phyloP scores from a whole-genome alignment of 164 flowering plant genomes.

The Kalanchoe fedtschenkoi region DNA sequence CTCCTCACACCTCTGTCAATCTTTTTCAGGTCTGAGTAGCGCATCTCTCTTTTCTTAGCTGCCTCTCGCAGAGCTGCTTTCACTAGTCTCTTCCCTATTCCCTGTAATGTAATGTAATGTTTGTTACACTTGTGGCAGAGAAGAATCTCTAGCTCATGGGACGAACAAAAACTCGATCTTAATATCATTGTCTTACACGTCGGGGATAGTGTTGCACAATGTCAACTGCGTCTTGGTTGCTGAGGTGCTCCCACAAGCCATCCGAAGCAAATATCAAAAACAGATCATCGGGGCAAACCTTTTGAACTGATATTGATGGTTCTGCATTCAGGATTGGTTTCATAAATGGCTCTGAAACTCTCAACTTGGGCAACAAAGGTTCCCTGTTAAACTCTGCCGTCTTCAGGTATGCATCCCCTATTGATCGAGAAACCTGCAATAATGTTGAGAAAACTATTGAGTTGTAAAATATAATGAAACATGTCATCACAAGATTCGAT shows the following conservation, averaged over 20 bases:
- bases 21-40: slow-evolving; percentile 52
- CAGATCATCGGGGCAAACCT: slow-evolving; percentile 34
- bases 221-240: slow-evolving; percentile 46
- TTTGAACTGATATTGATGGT: slow-evolving; percentile 38
- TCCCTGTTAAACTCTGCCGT: slow-evolving; percentile 49
- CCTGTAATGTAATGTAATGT: slow-evolving; percentile 20
- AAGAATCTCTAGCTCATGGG: too few relatives aligned
- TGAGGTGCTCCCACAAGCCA: slow-evolving; percentile 64
- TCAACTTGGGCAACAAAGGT: slow-evolving; percentile 39
- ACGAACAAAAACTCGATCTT: neutral
- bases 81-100: slow-evolving; percentile 45
- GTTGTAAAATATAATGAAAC: neutral
- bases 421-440: slow-evolving; percentile 49
- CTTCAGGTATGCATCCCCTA: slow-evolving; percentile 63
- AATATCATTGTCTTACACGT: slow-evolving; percentile 20
- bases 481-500: neutral
- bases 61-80: slow-evolving; percentile 48
- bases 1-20: slow-evolving; percentile 56
- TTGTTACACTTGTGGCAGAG: neutral
- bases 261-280: slow-evolving; percentile 58
- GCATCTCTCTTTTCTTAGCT: slow-evolving; percentile 59
- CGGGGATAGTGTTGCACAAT: slow-evolving; percentile 35
- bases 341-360: slow-evolving; percentile 30
- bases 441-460: neutral
- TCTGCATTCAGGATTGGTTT: slow-evolving; percentile 46